A percentile compares a stretch with the other conserved stretches of the same genome.
Evolutionary conservation across 495 filamentous ascomycete genomes (phyloP).

Genomic region (Penicillium dipodomyicola): DNA sequence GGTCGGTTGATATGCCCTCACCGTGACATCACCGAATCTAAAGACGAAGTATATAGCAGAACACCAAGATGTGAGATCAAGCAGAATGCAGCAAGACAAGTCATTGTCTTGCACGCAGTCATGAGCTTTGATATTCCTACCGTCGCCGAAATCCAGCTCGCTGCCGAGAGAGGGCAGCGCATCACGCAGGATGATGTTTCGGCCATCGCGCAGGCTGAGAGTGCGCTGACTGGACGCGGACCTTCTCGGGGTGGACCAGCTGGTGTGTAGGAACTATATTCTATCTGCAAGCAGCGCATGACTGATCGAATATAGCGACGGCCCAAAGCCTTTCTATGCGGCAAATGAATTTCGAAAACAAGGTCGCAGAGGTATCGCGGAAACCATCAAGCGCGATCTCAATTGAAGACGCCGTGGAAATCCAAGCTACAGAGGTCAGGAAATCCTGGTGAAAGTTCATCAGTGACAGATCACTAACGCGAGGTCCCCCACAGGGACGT

Average conservation of each 20-base stretch:
- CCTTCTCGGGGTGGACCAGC: constrained; percentile 58
- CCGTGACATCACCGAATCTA: constrained; percentile 30
- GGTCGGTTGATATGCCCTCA: constrained; percentile 25
- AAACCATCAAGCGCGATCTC: constrained; percentile 37
- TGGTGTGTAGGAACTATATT: constrained; percentile 29
- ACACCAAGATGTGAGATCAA: not conserved
- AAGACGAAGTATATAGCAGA: constrained; percentile 18
- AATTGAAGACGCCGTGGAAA: constrained; percentile 32
- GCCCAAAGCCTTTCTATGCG: constrained; percentile 37
- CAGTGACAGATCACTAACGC: not conserved
- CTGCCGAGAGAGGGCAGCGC: constrained; percentile 34
- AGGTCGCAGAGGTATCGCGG: constrained; percentile 31
- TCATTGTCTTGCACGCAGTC: not conserved
- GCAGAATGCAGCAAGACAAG: not conserved
- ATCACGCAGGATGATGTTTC: constrained; percentile 37
- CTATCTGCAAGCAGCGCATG: not conserved
- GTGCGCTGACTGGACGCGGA: constrained; percentile 41
- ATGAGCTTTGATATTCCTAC: constrained; percentile 30
- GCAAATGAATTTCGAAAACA: constrained; percentile 41
- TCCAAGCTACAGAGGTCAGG: constrained; percentile 35
- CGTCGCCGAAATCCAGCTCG: constrained; percentile 36
- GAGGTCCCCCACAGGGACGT: constrained; percentile 23
- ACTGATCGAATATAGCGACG: constrained; percentile 24
- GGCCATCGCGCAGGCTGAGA: constrained; percentile 37
- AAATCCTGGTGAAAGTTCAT: not conserved